Evolutionary conservation across 2,329 filamentous ascomycete species (phyloP).

Genomic region (Penicillium sp.): DNA sequence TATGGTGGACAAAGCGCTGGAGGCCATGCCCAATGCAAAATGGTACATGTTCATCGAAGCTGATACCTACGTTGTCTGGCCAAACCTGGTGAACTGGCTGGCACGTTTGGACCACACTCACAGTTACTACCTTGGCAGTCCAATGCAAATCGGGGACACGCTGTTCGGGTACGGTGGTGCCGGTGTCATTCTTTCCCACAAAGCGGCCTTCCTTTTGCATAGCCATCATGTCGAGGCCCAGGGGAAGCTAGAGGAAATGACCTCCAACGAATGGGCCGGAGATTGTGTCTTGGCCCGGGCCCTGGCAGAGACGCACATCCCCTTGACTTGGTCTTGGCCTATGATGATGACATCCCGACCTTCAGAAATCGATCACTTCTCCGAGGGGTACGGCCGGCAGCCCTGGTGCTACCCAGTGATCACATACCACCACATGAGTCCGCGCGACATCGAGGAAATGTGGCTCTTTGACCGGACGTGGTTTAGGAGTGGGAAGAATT

Average conservation of each 20-base stretch:
- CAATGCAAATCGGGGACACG: conserved; percentile 48
- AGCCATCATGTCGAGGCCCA: conserved; percentile 39
- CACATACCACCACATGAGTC: conserved; percentile 49
- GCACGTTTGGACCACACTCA: conserved; percentile 45
- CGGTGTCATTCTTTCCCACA: conserved; percentile 50
- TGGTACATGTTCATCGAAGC: conserved; percentile 60
- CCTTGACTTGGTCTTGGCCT: conserved; percentile 47
- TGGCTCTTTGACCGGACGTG: conserved; percentile 46
- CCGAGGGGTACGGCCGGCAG: conserved; percentile 35
- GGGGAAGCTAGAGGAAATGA: conserved; percentile 44
- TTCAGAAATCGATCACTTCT: conserved; percentile 41
- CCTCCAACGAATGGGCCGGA: conserved; percentile 45
- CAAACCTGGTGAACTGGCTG: conserved; percentile 53
- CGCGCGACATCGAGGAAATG: conserved; percentile 42
- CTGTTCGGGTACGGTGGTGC: conserved; percentile 53
- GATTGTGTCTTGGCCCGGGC: conserved; percentile 49
- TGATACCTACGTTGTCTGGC: conserved; percentile 56
- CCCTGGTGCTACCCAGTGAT: conserved; percentile 51
- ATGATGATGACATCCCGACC: conserved; percentile 41
- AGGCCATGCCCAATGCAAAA: conserved; percentile 45
- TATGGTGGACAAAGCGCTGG: conserved; percentile 49
- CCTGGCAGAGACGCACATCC: conserved; percentile 43
- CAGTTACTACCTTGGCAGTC: conserved; percentile 53
- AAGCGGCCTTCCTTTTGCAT: conserved; percentile 43
- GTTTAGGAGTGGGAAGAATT: conserved; percentile 54